Evolutionary conservation across 2,329 filamentous ascomycete genomes (phyloP).

Genomic region (Fusarium sp.): DNA sequence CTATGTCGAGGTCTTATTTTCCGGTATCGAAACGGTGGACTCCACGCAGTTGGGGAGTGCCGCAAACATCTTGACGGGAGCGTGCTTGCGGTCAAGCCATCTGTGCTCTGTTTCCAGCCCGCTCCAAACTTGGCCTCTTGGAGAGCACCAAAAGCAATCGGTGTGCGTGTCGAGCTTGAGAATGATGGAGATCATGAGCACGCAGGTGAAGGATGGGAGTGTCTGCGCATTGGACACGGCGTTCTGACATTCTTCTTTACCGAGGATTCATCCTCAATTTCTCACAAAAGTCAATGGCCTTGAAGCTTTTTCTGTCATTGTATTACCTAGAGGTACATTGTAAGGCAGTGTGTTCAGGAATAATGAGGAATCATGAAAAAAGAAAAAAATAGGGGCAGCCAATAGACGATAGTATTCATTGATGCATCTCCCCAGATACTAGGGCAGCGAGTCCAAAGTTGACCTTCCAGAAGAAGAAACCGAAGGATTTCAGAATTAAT

Average conservation of each 20-base stretch:
- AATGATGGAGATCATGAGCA: not conserved
- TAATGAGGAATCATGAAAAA: not conserved
- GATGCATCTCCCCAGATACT: not conserved
- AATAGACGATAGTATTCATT: not conserved
- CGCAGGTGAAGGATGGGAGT: not conserved
- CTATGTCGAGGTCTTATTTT: not conserved
- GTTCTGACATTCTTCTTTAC: not conserved
- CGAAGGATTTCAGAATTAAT: not conserved
- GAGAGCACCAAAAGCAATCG: not conserved
- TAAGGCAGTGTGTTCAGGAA: rapidly evolving
- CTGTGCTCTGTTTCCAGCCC: not conserved
- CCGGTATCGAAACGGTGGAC: not conserved
- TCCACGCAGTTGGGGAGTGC: not conserved
- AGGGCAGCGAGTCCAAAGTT: not conserved
- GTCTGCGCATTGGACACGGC: not conserved
- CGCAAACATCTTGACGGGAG: not conserved
- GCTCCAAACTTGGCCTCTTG: not conserved
- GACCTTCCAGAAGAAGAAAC: not conserved
- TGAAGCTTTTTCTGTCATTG: not conserved
- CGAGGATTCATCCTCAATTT: not conserved
- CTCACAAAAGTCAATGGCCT: not conserved
- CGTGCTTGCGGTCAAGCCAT: not conserved
- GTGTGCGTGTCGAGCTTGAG: not conserved
- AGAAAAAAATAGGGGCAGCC: not conserved
- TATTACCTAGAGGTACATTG: not conserved